phyloP scores from a whole-genome alignment of 768 basidiomycete genomes.

The Lactarius pseudohatsudake region DNA sequence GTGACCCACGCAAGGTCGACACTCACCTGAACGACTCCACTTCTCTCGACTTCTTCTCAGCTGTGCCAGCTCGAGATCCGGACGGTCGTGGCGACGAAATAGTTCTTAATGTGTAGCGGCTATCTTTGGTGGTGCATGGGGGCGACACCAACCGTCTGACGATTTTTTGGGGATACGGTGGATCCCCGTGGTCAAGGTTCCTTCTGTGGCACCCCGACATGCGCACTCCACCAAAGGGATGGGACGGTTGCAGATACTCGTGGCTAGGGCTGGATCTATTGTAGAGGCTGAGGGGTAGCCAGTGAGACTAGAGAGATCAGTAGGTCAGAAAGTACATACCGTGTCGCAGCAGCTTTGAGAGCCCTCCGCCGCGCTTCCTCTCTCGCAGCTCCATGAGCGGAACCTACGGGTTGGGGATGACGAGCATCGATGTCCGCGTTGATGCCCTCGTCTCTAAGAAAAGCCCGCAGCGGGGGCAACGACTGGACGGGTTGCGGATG shows the following conservation, averaged over 20 bases:
- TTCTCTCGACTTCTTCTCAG: slow-evolving; percentile 23
- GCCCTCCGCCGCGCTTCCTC: slow-evolving; percentile 27
- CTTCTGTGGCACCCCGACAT: slow-evolving; percentile 8
- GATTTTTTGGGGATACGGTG: slow-evolving; percentile 9
- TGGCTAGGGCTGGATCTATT: slow-evolving; percentile 1
- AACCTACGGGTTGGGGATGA: slow-evolving; percentile 3
- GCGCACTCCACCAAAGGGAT: slow-evolving; percentile 1
- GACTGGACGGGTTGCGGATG: slow-evolving; percentile 21
- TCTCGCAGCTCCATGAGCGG: slow-evolving; percentile 21
- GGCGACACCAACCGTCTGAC: not conserved
- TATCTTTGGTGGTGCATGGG: not conserved
- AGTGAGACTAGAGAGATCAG: slow-evolving; percentile 1
- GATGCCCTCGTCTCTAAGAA: slow-evolving; percentile 25
- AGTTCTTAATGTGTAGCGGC: not conserved
- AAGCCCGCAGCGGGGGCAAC: slow-evolving; percentile 26
- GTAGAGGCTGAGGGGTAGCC: not conserved
- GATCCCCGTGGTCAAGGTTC: slow-evolving; percentile 5
- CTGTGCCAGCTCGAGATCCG: slow-evolving; percentile 5
- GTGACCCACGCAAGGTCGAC: not conserved
- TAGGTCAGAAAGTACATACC: slow-evolving; percentile 18
- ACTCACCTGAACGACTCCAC: slow-evolving; percentile 16
- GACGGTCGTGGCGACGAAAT: not conserved
- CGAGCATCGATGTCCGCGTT: slow-evolving; percentile 17
- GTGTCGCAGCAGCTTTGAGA: slow-evolving; percentile 13
- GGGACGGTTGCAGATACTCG: not conserved